These are phyloP conservation scores for Viola odorata DNA, from an alignment of 345 rosid genomes.

Conservation along the genomic window DNA sequence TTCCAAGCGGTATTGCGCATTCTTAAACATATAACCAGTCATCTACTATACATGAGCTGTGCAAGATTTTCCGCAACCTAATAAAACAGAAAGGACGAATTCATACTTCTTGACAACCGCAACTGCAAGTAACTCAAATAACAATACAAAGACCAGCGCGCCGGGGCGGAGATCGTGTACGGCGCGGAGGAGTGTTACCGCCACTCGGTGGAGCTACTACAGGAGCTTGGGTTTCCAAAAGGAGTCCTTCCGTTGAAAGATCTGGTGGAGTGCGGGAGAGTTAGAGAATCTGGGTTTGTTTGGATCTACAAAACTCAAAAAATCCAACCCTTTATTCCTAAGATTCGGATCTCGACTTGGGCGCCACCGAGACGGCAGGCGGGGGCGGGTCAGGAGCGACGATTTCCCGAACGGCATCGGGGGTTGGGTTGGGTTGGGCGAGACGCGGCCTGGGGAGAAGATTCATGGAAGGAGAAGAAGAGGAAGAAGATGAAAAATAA, in stretches of 20 bases:
- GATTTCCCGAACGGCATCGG: too few species aligned
- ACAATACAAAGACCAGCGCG: slow-evolving; percentile 31
- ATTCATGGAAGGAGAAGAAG: too few species aligned
- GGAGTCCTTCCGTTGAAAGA: slow-evolving; percentile 82
- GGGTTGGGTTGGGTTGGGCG: too few species aligned
- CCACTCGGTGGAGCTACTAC: slow-evolving; percentile 61
- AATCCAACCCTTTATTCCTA: too few species aligned
- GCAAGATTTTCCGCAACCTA: slow-evolving; percentile 99
- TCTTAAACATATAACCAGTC: slow-evolving; percentile 98
- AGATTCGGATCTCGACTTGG: too few species aligned
- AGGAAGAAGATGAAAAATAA: too few species aligned
- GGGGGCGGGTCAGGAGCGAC: too few species aligned
- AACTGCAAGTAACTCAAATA: not conserved
- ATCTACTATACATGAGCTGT: slow-evolving; percentile 93
- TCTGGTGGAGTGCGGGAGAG: slow-evolving; percentile 84
- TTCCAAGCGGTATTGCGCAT: slow-evolving; percentile 82
- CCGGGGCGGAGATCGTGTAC: slow-evolving; percentile 65
- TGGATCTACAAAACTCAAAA: too few species aligned
- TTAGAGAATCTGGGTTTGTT: slow-evolving; percentile 70
- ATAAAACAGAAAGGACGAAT: slow-evolving; percentile 10
- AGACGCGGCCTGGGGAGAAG: too few species aligned
- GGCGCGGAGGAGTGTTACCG: slow-evolving; percentile 65
- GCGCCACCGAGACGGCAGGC: too few species aligned
- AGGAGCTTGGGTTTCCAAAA: slow-evolving; percentile 82
- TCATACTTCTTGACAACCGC: slow-evolving; percentile 4